phyloP scores from a whole-genome alignment of 2,329 filamentous ascomycete species.

The Claviceps citrina region DNA sequence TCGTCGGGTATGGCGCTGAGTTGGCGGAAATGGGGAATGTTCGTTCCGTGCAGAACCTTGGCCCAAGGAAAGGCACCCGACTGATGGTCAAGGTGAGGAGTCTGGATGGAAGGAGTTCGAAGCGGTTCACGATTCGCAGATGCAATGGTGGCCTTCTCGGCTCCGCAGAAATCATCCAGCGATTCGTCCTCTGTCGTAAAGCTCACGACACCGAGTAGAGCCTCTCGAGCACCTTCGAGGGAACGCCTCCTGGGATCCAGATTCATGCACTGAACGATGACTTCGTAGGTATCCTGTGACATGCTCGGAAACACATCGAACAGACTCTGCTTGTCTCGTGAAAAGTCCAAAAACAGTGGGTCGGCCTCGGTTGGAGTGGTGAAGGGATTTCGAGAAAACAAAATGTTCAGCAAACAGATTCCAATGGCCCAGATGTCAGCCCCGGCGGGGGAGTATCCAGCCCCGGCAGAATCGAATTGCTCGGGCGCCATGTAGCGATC shows the following conservation, averaged over 20 bases:
- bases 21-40: constrained; percentile 54
- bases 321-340: constrained; percentile 80
- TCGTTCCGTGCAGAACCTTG: constrained; percentile 70
- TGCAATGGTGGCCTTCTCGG: constrained; percentile 59
- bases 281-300: constrained; percentile 95
- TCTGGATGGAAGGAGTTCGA: constrained; percentile 87
- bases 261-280: constrained; percentile 79
- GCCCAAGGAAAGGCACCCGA: constrained; percentile 82
- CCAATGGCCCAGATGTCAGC: constrained; percentile 96
- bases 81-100: constrained; percentile 54
- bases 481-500: constrained; percentile 99
- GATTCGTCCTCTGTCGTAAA: constrained; percentile 90
- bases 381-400: constrained; percentile 95
- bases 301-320: constrained; percentile 98
- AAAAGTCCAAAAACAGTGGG: constrained; percentile 83
- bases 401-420: constrained; percentile 87
- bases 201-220: constrained; percentile 63
- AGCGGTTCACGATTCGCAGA: constrained; percentile 89
- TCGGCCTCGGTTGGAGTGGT: constrained; percentile 81
- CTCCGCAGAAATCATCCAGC: constrained; percentile 84
- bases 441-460: constrained; percentile 81
- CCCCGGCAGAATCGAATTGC: constrained; percentile 79
- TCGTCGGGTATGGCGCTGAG: constrained; percentile 75
- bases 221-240: constrained; percentile 59
- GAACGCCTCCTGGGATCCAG: constrained; percentile 83